These are phyloP conservation scores for Fusarium begoniae DNA, from an alignment of 2,329 filamentous ascomycete species.

Conservation along the genomic window DNA sequence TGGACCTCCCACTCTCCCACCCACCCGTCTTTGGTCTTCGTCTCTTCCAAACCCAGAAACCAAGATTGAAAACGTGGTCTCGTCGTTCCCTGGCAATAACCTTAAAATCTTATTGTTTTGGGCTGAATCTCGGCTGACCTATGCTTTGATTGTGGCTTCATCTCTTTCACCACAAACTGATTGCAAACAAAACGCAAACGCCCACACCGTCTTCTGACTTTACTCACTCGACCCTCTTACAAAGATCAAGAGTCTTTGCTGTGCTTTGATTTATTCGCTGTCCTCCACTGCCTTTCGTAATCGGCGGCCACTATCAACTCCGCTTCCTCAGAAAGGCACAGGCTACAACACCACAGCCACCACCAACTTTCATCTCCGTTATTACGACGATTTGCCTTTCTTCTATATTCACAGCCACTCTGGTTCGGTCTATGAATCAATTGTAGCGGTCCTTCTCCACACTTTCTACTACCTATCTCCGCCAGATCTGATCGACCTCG, in stretches of 20 bases:
- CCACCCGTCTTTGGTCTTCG: not conserved
- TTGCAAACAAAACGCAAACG: constrained; percentile 6
- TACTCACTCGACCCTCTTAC: constrained; percentile 23
- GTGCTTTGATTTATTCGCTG: constrained; percentile 10
- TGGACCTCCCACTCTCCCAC: not conserved
- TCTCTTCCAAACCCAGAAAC: not conserved
- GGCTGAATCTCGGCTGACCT: constrained; percentile 37
- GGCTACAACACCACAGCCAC: constrained; percentile 18
- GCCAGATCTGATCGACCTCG: constrained; percentile 9
- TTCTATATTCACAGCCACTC: not conserved
- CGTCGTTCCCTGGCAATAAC: constrained; percentile 34
- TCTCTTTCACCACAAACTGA: constrained; percentile 15
- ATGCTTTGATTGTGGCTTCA: constrained; percentile 34
- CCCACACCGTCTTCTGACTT: constrained; percentile 13
- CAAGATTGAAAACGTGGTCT: constrained; percentile 30
- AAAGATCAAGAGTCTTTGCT: constrained; percentile 1
- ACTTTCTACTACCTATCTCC: not conserved
- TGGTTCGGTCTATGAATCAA: not conserved
- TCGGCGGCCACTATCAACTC: constrained; percentile 16
- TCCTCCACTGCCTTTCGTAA: not conserved
- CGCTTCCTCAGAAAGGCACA: constrained; percentile 8
- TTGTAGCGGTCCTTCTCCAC: not conserved
- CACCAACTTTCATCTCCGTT: not conserved
- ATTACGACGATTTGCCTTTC: not conserved
- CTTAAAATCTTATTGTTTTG: constrained; percentile 36